phyloP scores from a whole-genome alignment of 2,329 filamentous ascomycete genomes.

The Neonectria magnoliae region DNA sequence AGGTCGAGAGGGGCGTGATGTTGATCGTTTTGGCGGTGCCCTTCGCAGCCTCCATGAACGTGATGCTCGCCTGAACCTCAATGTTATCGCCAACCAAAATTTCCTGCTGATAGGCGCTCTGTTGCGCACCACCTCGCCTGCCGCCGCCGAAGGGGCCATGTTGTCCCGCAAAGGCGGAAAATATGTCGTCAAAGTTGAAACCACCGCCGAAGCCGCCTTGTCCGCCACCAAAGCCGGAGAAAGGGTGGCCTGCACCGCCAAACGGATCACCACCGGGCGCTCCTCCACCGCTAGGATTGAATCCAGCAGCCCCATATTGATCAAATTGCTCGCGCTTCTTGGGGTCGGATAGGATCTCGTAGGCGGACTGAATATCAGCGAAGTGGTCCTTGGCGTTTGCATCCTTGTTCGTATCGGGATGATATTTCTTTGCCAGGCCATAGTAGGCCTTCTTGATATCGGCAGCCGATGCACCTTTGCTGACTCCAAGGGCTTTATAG shows the following conservation, averaged over 20 bases:
- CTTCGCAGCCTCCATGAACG: conserved; percentile 96
- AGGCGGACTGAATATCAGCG: conserved; percentile 89
- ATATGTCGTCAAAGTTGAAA: conserved; percentile 97
- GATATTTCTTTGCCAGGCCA: conserved; percentile 94
- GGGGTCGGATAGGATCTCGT: conserved; percentile 91
- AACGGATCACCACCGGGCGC: conserved; percentile 70
- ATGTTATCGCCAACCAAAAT: conserved; percentile 95
- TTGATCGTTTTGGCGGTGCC: conserved; percentile 88
- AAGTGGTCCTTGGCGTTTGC: conserved; percentile 93
- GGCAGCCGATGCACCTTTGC: conserved; percentile 79
- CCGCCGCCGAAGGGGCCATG: conserved; percentile 66
- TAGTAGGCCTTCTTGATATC: conserved; percentile 99
- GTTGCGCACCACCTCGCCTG: conserved; percentile 57
- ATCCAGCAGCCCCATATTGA: conserved; percentile 87
- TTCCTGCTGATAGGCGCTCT: conserved; percentile 77
- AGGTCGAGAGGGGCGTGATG: conserved; percentile 83
- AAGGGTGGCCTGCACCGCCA: conserved; percentile 72
- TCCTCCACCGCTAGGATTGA: conserved; percentile 74
- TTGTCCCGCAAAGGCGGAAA: conserved; percentile 81
- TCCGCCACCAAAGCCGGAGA: conserved; percentile 62
- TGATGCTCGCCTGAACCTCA: conserved; percentile 91
- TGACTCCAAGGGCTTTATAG: conserved; percentile 86
- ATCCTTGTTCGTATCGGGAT: conserved; percentile 98
- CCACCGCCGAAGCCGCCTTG: conserved; percentile 79
- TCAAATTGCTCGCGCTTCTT: conserved; percentile 95